Conservation (phyloP, 2,329 filamentous ascomycete species). For the Arthrobotrys conoides region DNA sequence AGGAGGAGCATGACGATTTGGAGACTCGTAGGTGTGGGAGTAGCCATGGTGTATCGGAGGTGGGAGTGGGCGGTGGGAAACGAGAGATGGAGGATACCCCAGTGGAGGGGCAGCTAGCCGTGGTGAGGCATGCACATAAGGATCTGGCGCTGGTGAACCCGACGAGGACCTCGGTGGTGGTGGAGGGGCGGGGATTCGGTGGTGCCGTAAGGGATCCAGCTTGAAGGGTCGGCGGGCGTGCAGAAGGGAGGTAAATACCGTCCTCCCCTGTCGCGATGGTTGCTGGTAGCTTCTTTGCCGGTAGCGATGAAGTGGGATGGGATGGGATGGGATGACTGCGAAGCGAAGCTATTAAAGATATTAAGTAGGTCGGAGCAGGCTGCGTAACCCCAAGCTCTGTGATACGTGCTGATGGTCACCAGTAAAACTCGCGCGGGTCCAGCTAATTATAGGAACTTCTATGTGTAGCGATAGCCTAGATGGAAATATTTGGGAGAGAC, state of each 20-base stretch:
- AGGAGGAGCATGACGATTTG: slow-evolving; percentile 56
- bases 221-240: slow-evolving; percentile 33
- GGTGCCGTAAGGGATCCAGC: slow-evolving; percentile 60
- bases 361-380: not conserved
- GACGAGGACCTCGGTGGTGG: slow-evolving; percentile 47
- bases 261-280: slow-evolving; percentile 35
- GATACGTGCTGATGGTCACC: not conserved
- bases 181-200: slow-evolving; percentile 59
- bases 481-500: slow-evolving; percentile 3
- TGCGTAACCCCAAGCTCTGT: not conserved
- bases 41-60: slow-evolving; percentile 59
- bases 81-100: slow-evolving; percentile 51
- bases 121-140: slow-evolving; percentile 55
- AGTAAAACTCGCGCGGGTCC: not conserved
- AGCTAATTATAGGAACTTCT: not conserved
- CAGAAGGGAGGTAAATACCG: slow-evolving; percentile 19
- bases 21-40: slow-evolving; percentile 50
- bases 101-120: slow-evolving; percentile 57
- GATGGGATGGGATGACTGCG: slow-evolving; percentile 7
- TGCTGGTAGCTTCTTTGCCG: slow-evolving; percentile 27
- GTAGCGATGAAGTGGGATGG: slow-evolving; percentile 30
- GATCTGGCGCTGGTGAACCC: slow-evolving; percentile 55
- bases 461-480: not conserved
- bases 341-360: not conserved
- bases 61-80: slow-evolving; percentile 57